Conservation (phyloP, 345 rosid species). For the Syzygium aromaticum region DNA sequence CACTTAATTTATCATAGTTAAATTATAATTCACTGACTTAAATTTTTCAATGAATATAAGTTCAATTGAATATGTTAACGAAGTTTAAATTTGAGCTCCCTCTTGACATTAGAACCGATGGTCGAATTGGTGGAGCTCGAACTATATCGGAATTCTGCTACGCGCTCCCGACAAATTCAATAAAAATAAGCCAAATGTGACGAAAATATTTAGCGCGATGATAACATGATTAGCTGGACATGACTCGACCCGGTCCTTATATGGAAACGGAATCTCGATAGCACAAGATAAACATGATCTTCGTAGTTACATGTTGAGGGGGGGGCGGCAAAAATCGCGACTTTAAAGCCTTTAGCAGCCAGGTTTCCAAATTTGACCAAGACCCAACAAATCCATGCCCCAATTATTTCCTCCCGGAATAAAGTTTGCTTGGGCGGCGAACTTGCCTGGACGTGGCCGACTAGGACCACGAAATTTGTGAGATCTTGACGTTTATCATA, state of each 20-base stretch:
- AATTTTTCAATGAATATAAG: rapidly evolving
- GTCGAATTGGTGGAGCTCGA: too few relatives aligned
- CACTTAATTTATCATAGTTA: too few relatives aligned
- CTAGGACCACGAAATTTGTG: not conserved
- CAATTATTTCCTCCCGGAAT: not conserved
- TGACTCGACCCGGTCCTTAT: not conserved
- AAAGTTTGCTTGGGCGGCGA: not conserved
- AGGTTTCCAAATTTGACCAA: not conserved
- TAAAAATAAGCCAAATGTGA: not conserved
- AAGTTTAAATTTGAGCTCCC: too few relatives aligned
- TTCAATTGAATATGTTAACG: too few relatives aligned
- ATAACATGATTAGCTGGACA: not conserved
- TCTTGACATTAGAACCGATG: too few relatives aligned
- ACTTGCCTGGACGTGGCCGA: not conserved
- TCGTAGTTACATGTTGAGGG: not conserved
- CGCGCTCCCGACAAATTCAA: not conserved
- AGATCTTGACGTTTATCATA: not conserved
- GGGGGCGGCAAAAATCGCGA: not conserved
- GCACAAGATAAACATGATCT: not conserved
- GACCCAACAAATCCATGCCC: not conserved
- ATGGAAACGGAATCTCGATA: not conserved
- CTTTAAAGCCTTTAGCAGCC: not conserved
- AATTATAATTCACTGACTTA: too few relatives aligned
- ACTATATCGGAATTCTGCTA: too few relatives aligned
- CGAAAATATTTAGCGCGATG: not conserved